phyloP scores from a whole-genome alignment of 2,329 filamentous ascomycete genomes.

The Claviceps arundinis region DNA sequence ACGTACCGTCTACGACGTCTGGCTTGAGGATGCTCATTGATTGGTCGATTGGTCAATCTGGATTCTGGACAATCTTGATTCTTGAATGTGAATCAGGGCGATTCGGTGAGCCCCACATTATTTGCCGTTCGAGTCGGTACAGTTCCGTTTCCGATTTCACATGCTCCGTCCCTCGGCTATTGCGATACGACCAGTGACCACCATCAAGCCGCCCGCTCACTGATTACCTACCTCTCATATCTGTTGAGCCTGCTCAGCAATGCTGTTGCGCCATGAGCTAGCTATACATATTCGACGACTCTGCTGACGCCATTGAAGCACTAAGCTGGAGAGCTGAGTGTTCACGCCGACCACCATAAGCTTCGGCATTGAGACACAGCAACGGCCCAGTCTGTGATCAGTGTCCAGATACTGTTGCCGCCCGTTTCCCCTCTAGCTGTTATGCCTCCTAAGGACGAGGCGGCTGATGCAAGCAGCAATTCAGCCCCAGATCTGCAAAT shows the following conservation, averaged over 20 bases:
- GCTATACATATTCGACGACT: not conserved
- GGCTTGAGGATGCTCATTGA: not conserved
- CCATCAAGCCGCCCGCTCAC: not conserved
- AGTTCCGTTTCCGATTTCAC: constrained; percentile 1
- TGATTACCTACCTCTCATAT: not conserved
- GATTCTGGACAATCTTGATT: no score
- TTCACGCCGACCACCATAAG: not conserved
- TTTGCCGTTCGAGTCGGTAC: not conserved
- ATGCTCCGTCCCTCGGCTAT: constrained; percentile 5
- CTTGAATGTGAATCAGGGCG: no score
- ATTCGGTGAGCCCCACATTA: not conserved
- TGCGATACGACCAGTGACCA: not conserved
- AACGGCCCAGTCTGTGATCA: not conserved
- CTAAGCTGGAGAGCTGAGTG: not conserved
- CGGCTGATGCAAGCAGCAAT: constrained; percentile 16
- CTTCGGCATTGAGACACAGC: not conserved
- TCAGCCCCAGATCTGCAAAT: constrained; percentile 68
- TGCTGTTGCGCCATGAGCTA: not conserved
- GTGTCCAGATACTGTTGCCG: not conserved
- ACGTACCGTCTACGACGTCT: no score
- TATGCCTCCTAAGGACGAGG: constrained; percentile 20
- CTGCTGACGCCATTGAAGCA: not conserved
- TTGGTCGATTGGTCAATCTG: not conserved
- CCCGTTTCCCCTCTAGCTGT: constrained; percentile 1
- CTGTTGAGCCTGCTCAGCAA: not conserved